Evolutionary conservation across 768 basidiomycete species (phyloP), one percentile per base, ranked within the genome.

Genomic region (Nidularia pulvinata): DNA sequence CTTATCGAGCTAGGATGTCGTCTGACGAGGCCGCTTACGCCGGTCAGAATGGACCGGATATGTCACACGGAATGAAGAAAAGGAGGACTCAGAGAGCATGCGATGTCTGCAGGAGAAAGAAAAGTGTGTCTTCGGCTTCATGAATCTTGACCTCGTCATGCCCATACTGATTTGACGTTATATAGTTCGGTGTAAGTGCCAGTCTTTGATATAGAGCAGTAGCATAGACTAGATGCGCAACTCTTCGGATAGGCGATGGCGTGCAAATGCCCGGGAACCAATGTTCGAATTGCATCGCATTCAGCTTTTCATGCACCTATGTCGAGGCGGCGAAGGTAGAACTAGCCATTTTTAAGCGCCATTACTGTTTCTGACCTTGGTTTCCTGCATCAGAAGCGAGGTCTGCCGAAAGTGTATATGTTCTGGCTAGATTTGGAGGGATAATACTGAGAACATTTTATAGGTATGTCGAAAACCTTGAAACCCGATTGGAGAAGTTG

Each of bases 71-170:
- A 16, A 66, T 69, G n/a, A 91, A 88, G n/a, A 91, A 88, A 65
- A 71, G 89, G 37, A 77, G 84, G 56, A 79, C 91, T 33, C 88
- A 90, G 67, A 71, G 91, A 30, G 91, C 91, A 5, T 94, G 92
- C 63, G 91, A 93, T 62, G 79, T 85, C 0, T 94, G 92, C 64
- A 76, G 92, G 36, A 76, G 89, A 53, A 93, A 93, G 77, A 95
- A 95, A 72, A 85, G 90, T 87, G 54, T 57, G 82, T 68, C 35
- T 25, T 32, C 14, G 4, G n/a, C 14, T 32, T n/a, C 49, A 7
- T n/a, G n/a, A 50, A 36, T 13, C 46, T 2, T 13, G 52, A 13
- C n/a, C 33, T 47, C 4, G 25, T 30, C 25, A 30, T 25, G 11
- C 2, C 14, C 4, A 30, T 47, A 22, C 34, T 52, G 54, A 30